A percentile compares a stretch with the other conserved stretches of the same genome.
These are phyloP conservation scores for Fraxinus floribunda DNA, from an alignment of 305 asterid species.

Conservation along the genomic window DNA sequence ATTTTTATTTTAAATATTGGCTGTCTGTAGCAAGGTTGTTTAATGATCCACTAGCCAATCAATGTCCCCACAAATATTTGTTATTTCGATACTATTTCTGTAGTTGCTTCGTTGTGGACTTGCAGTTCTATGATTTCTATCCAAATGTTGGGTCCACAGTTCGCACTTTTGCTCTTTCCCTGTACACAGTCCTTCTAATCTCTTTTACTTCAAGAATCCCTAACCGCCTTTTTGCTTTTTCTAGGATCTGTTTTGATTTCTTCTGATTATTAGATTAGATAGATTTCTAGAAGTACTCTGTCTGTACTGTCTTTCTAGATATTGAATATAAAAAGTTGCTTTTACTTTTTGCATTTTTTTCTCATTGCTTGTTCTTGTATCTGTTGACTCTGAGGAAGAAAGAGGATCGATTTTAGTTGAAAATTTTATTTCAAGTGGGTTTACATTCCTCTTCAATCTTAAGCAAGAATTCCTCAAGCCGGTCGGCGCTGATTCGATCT, in stretches of 20 bases:
- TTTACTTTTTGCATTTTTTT: background rate
- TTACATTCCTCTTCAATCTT: background rate
- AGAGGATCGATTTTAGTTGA: conserved; percentile 12
- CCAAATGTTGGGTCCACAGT: conserved; percentile 43
- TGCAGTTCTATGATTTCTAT: conserved; percentile 14
- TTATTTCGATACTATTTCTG: background rate
- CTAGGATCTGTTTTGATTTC: conserved; percentile 14
- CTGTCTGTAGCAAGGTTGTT: background rate
- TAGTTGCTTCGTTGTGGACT: conserved; percentile 24
- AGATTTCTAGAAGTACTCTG: conserved; percentile 32
- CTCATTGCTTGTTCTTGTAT: background rate
- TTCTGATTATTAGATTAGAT: background rate
- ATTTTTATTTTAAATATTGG: no score
- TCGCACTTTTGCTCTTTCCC: conserved; percentile 43
- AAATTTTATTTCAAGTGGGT: conserved; percentile 9
- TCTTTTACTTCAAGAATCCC: background rate
- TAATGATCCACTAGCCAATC: background rate
- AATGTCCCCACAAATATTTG: background rate
- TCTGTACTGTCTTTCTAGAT: background rate
- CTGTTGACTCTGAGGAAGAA: conserved; percentile 9
- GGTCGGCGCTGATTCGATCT: background rate
- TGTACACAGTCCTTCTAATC: background rate
- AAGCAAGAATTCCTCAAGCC: background rate
- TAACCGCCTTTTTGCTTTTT: background rate
- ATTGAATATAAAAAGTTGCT: background rate